A percentile compares a stretch with the other conserved stretches of the same genome.
These are phyloP conservation scores for Dicorynia guianensis DNA, from an alignment of 306 rosid genomes.

Conservation along the genomic window DNA sequence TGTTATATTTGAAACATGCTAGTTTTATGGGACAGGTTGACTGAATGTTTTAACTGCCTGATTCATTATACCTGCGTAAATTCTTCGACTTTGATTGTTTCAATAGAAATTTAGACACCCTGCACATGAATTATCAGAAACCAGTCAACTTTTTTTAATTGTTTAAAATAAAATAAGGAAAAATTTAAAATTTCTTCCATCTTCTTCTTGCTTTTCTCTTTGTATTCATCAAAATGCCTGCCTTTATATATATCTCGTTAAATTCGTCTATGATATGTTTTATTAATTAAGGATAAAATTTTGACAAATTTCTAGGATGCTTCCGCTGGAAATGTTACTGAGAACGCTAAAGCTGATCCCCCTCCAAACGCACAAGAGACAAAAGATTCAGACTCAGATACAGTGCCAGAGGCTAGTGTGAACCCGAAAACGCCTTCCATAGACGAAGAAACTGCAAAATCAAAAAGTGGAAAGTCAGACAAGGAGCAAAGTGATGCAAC, in stretches of 20 bases:
- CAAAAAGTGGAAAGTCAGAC: slow-evolving; percentile 43
- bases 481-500: slow-evolving; percentile 53
- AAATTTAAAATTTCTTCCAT: not conserved
- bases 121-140: not conserved
- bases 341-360: slow-evolving; percentile 48
- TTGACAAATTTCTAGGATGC: slow-evolving; percentile 59
- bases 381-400: slow-evolving; percentile 36
- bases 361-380: slow-evolving; percentile 52
- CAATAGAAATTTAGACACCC: not conserved
- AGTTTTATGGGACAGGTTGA: not conserved
- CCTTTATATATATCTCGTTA: not conserved
- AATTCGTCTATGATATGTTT: not conserved
- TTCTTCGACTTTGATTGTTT: slow-evolving; percentile 1
- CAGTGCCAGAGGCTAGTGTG: slow-evolving; percentile 42
- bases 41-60: too few species aligned
- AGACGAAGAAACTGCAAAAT: slow-evolving; percentile 57
- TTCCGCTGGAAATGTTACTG: slow-evolving; percentile 39
- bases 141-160: too few species aligned
- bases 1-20: not conserved
- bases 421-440: slow-evolving; percentile 59
- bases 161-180: too few species aligned
- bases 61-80: too few species aligned
- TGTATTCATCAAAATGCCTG: not conserved
- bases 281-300: not conserved
- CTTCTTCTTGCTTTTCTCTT: not conserved